Evolutionary conservation across 345 rosid species (phyloP).

Genomic region (Erucastrum elatum): DNA sequence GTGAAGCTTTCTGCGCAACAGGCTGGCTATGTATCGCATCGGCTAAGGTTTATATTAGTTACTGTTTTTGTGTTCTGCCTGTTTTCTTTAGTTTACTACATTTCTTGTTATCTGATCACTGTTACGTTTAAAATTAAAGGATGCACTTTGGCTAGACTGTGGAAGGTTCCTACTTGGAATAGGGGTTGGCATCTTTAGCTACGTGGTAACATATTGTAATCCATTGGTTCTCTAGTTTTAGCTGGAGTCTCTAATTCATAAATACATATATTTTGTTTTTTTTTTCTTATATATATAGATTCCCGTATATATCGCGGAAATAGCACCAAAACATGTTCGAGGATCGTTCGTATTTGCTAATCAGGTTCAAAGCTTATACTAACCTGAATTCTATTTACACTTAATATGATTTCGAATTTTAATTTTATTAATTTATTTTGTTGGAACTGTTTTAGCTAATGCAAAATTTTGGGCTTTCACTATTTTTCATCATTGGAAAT

Average conservation of each 20-base stretch:
- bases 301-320: conserved; percentile 36
- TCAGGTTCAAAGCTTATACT: conserved; percentile 30
- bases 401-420: background rate
- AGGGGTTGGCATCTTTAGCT: conserved; percentile 36
- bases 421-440: background rate
- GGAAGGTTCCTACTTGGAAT: conserved; percentile 35
- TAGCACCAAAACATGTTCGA: conserved; percentile 35
- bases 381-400: background rate
- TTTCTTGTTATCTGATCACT: background rate
- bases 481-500: conserved; percentile 35
- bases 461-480: conserved; percentile 37
- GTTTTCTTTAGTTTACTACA: background rate
- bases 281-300: conserved; percentile 4
- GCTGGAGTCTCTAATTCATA: background rate
- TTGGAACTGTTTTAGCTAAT: conserved; percentile 18
- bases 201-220: conserved; percentile 29
- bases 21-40: conserved; percentile 62
- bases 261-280: background rate
- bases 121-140: conserved; percentile 7
- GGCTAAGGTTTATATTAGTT: conserved; percentile 43
- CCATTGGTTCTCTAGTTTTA: background rate
- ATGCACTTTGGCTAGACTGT: conserved; percentile 34
- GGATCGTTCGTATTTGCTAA: conserved; percentile 37
- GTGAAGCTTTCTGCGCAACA: conserved; percentile 43
- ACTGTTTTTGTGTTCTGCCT: background rate